Evolutionary conservation across 2,329 filamentous ascomycete genomes (phyloP).

Genomic region (Xylariaceae sp.): DNA sequence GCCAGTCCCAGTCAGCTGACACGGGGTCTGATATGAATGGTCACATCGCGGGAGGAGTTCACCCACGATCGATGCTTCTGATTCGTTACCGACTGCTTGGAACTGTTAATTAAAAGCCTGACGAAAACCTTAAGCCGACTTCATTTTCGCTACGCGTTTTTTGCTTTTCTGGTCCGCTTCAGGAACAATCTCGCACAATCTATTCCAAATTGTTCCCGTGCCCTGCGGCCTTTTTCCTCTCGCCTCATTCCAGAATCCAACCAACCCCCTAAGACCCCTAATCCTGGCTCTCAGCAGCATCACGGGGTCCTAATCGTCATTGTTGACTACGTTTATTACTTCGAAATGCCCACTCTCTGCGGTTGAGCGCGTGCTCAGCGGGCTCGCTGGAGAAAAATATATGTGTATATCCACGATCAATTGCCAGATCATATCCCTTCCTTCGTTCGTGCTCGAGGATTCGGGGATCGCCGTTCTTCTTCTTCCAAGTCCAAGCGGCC

Average conservation of each 20-base stretch:
- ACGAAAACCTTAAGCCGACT: slow-evolving; percentile 31
- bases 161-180: background rate
- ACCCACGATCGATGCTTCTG: slow-evolving; percentile 23
- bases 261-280: background rate
- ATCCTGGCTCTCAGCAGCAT: background rate
- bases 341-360: background rate
- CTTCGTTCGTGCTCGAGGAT: background rate
- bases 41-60: slow-evolving; percentile 28
- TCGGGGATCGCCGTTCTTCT: background rate
- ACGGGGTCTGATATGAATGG: slow-evolving; percentile 13
- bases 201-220: slow-evolving; percentile 4
- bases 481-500: slow-evolving; percentile 1
- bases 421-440: background rate
- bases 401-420: background rate
- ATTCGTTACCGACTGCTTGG: slow-evolving; percentile 30
- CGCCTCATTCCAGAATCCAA: no score
- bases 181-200: slow-evolving; percentile 1
- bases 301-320: background rate
- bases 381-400: background rate
- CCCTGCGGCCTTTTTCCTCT: slow-evolving; percentile 7
- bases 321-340: background rate
- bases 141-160: slow-evolving; percentile 13
- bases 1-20: slow-evolving; percentile 16
- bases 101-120: slow-evolving; percentile 19
- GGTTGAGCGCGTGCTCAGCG: slow-evolving; percentile 4